phyloP scores from a whole-genome alignment of 768 basidiomycete genomes.

The Mrakia blollopis region DNA sequence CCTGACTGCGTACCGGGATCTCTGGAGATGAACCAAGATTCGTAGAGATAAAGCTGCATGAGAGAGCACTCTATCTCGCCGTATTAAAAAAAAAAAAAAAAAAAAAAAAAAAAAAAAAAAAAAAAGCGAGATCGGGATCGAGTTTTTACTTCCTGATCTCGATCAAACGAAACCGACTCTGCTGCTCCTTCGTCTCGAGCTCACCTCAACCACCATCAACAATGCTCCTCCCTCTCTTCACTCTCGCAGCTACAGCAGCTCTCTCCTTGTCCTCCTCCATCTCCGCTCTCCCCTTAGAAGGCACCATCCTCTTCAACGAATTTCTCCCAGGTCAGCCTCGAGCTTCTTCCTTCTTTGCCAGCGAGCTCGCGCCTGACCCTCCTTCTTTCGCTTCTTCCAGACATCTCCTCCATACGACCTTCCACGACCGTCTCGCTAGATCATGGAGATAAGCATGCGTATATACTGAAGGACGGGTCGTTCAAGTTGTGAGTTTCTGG shows the following conservation, averaged over 20 bases:
- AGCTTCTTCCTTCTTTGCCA: too few species aligned
- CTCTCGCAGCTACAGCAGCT: neutral
- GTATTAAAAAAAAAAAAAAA: too few species aligned
- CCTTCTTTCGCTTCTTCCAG: neutral
- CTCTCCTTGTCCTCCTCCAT: neutral
- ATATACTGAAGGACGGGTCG: neutral
- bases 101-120: too few species aligned
- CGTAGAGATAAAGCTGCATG: too few species aligned
- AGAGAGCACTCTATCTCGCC: too few species aligned
- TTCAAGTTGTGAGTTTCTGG: conserved; percentile 4
- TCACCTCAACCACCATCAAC: too few species aligned
- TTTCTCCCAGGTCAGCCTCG: conserved; percentile 10
- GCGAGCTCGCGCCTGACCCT: neutral
- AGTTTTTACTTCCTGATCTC: too few species aligned
- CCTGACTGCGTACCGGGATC: too few species aligned
- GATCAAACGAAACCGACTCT: too few species aligned
- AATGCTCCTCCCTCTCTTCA: neutral
- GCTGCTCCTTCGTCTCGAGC: too few species aligned
- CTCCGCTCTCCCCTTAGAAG: neutral
- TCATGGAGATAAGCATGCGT: neutral
- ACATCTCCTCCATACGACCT: conserved; percentile 1
- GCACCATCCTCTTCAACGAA: neutral
- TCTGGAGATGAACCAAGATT: too few species aligned
- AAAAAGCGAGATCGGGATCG: too few species aligned
- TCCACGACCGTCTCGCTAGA: conserved; percentile 10